Evolutionary conservation across 176 grass and related monocot species (phyloP).

Genomic region (Juncus effusus): DNA sequence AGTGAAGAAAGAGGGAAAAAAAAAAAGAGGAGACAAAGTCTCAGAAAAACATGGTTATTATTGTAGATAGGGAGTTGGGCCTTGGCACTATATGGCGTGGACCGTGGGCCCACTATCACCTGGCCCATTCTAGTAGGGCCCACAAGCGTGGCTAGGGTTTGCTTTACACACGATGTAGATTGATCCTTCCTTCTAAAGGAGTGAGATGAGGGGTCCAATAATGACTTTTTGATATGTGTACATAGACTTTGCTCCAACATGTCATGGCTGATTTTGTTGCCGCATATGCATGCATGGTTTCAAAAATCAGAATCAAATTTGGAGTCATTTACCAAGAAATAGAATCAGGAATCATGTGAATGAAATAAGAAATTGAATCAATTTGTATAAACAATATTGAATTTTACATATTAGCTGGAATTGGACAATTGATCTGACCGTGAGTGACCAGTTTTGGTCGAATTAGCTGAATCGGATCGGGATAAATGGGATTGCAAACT

Average conservation of each 20-base stretch:
- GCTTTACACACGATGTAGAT: constrained; percentile 40
- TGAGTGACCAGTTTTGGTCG: too few species aligned
- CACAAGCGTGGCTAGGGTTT: constrained; percentile 33
- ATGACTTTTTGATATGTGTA: constrained; percentile 9
- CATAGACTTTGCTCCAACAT: constrained; percentile 2
- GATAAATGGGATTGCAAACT: too few species aligned
- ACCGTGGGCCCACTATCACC: constrained; percentile 28
- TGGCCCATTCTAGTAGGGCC: constrained; percentile 28
- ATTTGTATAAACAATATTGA: too few species aligned
- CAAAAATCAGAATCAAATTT: too few species aligned
- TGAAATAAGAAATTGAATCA: too few species aligned
- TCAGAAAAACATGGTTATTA: constrained; percentile 4
- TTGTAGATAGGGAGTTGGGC: constrained; percentile 13
- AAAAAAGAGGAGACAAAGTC: constrained; percentile 5
- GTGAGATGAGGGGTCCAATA: background rate
- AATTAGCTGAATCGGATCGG: too few species aligned
- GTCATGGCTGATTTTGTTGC: background rate
- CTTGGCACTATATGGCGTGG: constrained; percentile 57
- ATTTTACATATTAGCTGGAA: too few species aligned
- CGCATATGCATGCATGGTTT: background rate
- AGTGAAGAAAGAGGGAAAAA: background rate
- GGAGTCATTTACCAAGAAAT: too few species aligned
- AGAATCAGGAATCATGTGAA: too few species aligned
- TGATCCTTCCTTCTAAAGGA: constrained; percentile 78
- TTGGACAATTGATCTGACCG: too few species aligned